Base-by-base conservation (phyloP, 768 basidiomycete species). In the Mycena sanguinolenta region DNA sequence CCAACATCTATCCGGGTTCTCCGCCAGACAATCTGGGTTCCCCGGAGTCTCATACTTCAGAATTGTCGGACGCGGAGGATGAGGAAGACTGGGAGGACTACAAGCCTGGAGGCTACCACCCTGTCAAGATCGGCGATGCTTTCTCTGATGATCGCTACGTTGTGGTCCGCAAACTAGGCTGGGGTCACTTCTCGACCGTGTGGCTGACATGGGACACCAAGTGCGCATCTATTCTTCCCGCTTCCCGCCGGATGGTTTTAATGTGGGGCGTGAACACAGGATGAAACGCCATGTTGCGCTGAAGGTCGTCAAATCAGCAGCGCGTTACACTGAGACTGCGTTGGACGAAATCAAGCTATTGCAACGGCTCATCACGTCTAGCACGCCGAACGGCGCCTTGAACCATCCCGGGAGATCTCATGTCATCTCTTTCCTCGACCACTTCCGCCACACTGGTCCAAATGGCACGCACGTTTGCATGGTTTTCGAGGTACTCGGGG, bases 401-500 rank as follows among this genome's bases (percentile, higher is more conserved):
- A 90, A 91, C 0, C 96, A 98, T 79, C 89, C 96, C 0, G 97
- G 97, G 4, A 86, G 95, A 70, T 91, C 92, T 23, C 98, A 99
- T 79, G 97, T 98, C 80, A 97, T 99, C 80, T 95, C 94, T 17
- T 95, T 99, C 80, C 92, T 99, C 55, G 97, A 99, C 84, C 96
- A 99, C 79, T 99, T 99, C 81, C 89, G 92, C 30, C 98, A 99
- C 82, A 94, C 93, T 70, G 98, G 98, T 1, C 96, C 96, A 13
- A 98, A 99, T 79, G 98, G 98, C 42, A 92, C 89, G 19, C 98
- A 99, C 82, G 94, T 99, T 74, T 99, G 98, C 87, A 99, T 99
- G 98, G 96, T 98, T 17, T 98, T 98, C 77, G 98, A 99, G 81
- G 98, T 99, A 28, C 89, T 99, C 12, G 98, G 97, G 69, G 97